Conservation (phyloP, 2,329 filamentous ascomycete species). For the Amphichorda felina region DNA sequence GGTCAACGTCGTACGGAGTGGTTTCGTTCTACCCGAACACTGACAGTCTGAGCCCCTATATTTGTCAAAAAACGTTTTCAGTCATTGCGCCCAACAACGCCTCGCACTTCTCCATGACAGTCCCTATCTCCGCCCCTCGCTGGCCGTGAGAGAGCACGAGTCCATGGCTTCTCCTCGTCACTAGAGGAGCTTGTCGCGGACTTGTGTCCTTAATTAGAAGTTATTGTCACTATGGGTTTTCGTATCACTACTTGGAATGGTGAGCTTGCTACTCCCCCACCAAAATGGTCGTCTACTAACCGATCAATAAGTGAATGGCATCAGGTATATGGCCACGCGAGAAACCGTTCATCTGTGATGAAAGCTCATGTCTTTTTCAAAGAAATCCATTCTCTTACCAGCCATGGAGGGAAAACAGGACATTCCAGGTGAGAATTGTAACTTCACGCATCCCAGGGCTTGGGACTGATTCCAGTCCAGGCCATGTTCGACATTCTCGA, state of each 20-base stretch:
- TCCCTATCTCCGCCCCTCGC: too few relatives aligned
- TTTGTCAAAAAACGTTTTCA: too few relatives aligned
- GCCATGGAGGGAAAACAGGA: constrained; percentile 64
- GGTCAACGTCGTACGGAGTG: too few relatives aligned
- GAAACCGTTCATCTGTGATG: neutral
- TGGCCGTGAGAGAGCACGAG: too few relatives aligned
- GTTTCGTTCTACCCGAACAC: too few relatives aligned
- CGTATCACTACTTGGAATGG: constrained; percentile 84
- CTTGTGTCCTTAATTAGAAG: too few relatives aligned
- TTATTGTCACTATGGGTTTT: constrained; percentile 43
- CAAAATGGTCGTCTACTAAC: too few relatives aligned
- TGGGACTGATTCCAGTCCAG: constrained; percentile 23
- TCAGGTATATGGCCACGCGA: constrained; percentile 41
- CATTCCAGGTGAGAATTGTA: constrained; percentile 44
- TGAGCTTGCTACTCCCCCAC: constrained; percentile 23
- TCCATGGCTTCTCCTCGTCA: neutral
- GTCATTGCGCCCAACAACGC: too few relatives aligned
- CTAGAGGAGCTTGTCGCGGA: too few relatives aligned
- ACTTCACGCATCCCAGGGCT: neutral
- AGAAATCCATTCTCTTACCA: constrained; percentile 79
- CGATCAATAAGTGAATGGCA: constrained; percentile 57
- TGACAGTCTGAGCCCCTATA: too few relatives aligned
- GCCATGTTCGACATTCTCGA: constrained; percentile 91
- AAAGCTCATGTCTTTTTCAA: constrained; percentile 1
- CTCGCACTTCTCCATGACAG: too few relatives aligned